These are phyloP conservation scores for Suillus sp. DNA, from an alignment of 768 basidiomycete species.

Conservation along the genomic window DNA sequence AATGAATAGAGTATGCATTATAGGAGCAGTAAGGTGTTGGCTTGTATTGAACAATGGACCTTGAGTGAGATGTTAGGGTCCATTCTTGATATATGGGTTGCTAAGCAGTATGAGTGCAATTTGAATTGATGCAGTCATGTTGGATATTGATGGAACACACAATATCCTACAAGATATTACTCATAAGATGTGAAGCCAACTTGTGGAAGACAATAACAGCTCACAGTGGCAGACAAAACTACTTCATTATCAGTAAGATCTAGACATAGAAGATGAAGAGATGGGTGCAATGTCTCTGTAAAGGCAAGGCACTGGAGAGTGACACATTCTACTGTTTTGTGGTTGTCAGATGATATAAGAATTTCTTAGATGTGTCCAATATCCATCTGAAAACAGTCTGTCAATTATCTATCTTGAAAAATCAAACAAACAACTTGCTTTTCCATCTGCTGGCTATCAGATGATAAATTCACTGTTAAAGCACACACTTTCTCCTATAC, in stretches of 20 bases:
- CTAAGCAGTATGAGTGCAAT: not conserved
- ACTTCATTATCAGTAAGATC: slow-evolving; percentile 1
- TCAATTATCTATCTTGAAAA: too few relatives aligned
- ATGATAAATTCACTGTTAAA: too few relatives aligned
- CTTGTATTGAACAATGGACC: slow-evolving; percentile 8
- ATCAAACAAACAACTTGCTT: too few relatives aligned
- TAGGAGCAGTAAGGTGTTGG: slow-evolving; percentile 11
- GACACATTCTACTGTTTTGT: slow-evolving; percentile 1
- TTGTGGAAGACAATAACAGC: slow-evolving; percentile 4
- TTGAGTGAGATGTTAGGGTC: slow-evolving; percentile 11
- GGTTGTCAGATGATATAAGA: too few relatives aligned
- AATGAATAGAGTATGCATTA: slow-evolving; percentile 14
- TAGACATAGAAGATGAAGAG: slow-evolving; percentile 11
- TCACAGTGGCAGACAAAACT: not conserved
- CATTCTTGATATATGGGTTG: slow-evolving; percentile 15
- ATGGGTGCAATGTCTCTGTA: slow-evolving; percentile 2
- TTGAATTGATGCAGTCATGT: slow-evolving; percentile 18
- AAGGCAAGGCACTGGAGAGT: slow-evolving; percentile 4
- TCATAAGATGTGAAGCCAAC: not conserved
- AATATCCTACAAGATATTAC: slow-evolving; percentile 14
- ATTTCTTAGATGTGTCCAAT: too few relatives aligned
- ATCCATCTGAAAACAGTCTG: too few relatives aligned
- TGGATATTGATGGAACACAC: slow-evolving; percentile 25
- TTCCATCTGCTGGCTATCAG: too few relatives aligned
- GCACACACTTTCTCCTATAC: too few relatives aligned